Conservation (phyloP, 2,329 filamentous ascomycete genomes). For the Trichophyton benhamiae region DNA sequence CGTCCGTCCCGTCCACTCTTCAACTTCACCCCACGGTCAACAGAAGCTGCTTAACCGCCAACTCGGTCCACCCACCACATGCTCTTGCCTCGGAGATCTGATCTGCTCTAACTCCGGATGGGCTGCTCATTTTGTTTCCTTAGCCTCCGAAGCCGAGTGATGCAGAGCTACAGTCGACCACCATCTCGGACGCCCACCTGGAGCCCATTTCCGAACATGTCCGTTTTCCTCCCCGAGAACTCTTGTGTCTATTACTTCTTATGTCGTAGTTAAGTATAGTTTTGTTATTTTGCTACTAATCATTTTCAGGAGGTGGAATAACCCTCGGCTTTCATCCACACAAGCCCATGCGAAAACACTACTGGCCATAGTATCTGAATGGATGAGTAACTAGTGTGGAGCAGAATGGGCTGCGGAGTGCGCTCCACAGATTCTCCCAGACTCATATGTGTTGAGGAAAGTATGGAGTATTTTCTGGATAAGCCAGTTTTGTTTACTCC, state of each 20-base stretch:
- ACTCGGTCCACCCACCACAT: background rate
- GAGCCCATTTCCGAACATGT: background rate
- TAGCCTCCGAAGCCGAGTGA: background rate
- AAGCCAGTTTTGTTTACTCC: no score
- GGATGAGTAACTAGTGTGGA: no score
- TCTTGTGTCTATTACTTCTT: background rate
- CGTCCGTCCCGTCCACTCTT: background rate
- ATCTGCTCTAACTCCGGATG: background rate
- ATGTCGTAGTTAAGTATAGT: background rate
- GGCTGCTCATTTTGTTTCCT: background rate
- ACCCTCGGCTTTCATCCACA: no score
- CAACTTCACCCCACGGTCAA: background rate
- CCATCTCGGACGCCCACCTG: background rate
- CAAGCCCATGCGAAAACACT: no score
- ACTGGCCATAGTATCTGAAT: no score
- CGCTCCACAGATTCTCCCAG: no score
- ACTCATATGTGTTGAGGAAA: no score
- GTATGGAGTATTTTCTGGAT: no score
- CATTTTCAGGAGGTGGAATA: background rate
- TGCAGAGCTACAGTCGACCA: background rate
- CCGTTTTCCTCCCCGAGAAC: background rate
- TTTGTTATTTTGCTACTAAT: background rate
- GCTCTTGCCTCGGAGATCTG: background rate
- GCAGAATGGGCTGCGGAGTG: no score
- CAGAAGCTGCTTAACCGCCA: background rate